Base-by-base conservation (phyloP, 2,329 filamentous ascomycete species). In the Aspergillus transmontanensis region DNA sequence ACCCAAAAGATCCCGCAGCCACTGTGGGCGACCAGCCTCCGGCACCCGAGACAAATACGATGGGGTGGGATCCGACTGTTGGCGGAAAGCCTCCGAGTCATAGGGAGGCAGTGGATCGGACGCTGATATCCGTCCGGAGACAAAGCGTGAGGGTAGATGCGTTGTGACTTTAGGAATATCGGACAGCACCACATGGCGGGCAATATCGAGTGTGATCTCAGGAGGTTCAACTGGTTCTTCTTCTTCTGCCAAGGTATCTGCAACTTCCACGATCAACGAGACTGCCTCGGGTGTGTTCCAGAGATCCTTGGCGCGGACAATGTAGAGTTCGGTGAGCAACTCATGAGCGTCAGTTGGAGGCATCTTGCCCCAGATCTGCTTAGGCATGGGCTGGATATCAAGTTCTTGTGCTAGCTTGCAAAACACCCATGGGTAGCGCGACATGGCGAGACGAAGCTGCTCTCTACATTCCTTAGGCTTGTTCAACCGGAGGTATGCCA, bases 51-150 rank as follows among this genome's bases (percentile, higher is more conserved):
- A 68, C 6, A 73, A 58, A 60, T 75, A 78, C 12, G 72, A 73
- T 16, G 72, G 75, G 0, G 71, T 69, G 34, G 76, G 76, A 48
- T 78, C 70, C 5, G 72, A 71, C 61, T 79, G 76, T 59, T 76
- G 70, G 34, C 71, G 71, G 60, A 71, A 73, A 34, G 76, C 77
- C 53, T 78, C 74, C 1, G 77, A 78, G 60, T 86, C 79, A 0
- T 84, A 77, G 1, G 93, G 94, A 23, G 93, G 92, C 16, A 97
- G 80, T 1, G 93, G 93, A 73, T 97, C 94, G 26, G 92, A 95
- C 21, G 92, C 87, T 66, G 90, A 93, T 2, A 89, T 88, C 54
- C 88, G 82, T 39, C 84, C 81, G 21, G 85, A 82, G 12, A 93
- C 87, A 69, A 92, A 85, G 10, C 81, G 78, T 1, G 84, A 82